phyloP scores from a whole-genome alignment of 768 basidiomycete genomes.

The Suillus spraguei region DNA sequence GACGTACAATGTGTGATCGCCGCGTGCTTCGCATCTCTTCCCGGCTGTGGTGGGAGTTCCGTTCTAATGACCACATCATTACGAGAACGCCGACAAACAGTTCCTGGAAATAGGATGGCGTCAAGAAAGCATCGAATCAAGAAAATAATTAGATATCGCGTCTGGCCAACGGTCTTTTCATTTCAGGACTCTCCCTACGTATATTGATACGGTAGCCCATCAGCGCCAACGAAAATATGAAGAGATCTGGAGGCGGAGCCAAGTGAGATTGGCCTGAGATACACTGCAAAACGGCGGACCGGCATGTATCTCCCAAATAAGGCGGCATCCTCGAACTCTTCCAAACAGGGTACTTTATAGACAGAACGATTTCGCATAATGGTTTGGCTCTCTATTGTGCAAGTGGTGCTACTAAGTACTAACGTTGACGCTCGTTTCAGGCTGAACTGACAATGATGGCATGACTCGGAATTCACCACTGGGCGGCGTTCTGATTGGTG shows the following conservation, averaged over 20 bases:
- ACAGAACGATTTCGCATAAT: too few relatives aligned
- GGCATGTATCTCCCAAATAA: slow-evolving; percentile 5
- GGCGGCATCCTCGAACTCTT: slow-evolving; percentile 5
- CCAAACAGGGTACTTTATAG: neutral
- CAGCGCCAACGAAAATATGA: slow-evolving; percentile 2
- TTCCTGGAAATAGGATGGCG: slow-evolving; percentile 6
- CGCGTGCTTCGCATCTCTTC: slow-evolving; percentile 33
- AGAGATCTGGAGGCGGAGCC: slow-evolving; percentile 7
- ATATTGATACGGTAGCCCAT: neutral
- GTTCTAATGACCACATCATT: slow-evolving; percentile 35
- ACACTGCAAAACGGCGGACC: slow-evolving; percentile 4
- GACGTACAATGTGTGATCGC: slow-evolving; percentile 38
- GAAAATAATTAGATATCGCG: slow-evolving; percentile 2
- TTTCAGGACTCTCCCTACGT: neutral
- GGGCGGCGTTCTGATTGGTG: slow-evolving; percentile 1
- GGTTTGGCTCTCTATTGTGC: slow-evolving; percentile 2
- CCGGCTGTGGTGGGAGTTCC: slow-evolving; percentile 31
- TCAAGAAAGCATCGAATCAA: neutral
- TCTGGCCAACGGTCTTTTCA: slow-evolving; percentile 16
- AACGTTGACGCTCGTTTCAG: neutral
- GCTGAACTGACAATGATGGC: too few relatives aligned
- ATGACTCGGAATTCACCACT: neutral
- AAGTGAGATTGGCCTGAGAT: slow-evolving; percentile 9
- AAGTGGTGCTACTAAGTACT: too few relatives aligned
- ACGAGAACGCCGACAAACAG: slow-evolving; percentile 29